Evolutionary conservation across 2,329 filamentous ascomycete genomes (phyloP).

Genomic region (Dendrostoma leiphaemia): DNA sequence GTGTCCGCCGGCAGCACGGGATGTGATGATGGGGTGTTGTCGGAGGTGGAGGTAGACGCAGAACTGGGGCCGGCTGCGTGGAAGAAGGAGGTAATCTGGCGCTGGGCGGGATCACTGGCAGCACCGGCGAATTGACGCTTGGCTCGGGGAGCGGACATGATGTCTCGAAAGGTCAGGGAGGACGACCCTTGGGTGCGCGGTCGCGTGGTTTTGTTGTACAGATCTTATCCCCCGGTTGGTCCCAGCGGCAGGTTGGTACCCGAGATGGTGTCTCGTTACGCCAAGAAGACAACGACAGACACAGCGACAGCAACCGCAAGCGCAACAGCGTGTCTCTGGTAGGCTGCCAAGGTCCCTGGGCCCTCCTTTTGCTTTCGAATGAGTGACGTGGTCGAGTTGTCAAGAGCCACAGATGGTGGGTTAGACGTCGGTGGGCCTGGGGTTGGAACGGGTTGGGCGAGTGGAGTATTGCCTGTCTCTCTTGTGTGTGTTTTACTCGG

Average conservation of each 20-base stretch:
- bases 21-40: slow-evolving; percentile 32
- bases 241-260: slow-evolving; percentile 1
- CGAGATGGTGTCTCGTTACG: slow-evolving; percentile 9
- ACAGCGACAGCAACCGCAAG: not conserved
- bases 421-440: too few relatives aligned
- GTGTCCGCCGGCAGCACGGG: slow-evolving; percentile 58
- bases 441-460: too few relatives aligned
- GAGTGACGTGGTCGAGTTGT: too few relatives aligned
- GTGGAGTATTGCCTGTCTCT: too few relatives aligned
- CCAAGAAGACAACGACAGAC: not conserved
- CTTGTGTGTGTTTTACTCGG: too few relatives aligned
- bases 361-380: too few relatives aligned
- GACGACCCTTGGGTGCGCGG: too few relatives aligned
- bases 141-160: slow-evolving; percentile 52
- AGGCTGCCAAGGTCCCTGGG: too few relatives aligned
- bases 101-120: slow-evolving; percentile 55
- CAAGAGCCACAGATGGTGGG: too few relatives aligned
- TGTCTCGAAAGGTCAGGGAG: slow-evolving; percentile 23
- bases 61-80: slow-evolving; percentile 21
- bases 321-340: not conserved
- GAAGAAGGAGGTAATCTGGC: slow-evolving; percentile 66
- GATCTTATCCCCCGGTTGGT: not conserved
- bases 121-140: slow-evolving; percentile 64
- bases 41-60: slow-evolving; percentile 21
- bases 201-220: too few relatives aligned